Percentiles rank a stretch among this genome's conserved stretches.
phyloP scores from a whole-genome alignment of 2,329 filamentous ascomycete species.

The Cladophialophora carrionii region DNA sequence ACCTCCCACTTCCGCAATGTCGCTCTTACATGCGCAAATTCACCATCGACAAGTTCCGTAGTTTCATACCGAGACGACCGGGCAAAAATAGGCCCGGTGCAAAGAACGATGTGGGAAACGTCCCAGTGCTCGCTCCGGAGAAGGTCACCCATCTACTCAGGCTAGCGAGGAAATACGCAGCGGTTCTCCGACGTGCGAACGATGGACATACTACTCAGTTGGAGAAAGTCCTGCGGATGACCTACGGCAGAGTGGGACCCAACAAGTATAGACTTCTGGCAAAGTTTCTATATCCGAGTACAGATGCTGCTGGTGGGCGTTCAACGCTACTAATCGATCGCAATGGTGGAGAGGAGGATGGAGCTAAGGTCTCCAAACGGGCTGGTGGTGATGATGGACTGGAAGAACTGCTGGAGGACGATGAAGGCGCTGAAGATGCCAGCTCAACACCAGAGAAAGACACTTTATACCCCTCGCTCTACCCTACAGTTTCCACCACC shows the following conservation, averaged over 20 bases:
- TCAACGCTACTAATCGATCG: not conserved
- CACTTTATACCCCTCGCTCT: constrained; percentile 12
- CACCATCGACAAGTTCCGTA: constrained; percentile 54
- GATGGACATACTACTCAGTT: constrained; percentile 57
- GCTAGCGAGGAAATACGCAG: constrained; percentile 47
- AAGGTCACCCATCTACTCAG: constrained; percentile 27
- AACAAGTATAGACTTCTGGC: constrained; percentile 55
- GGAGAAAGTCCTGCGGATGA: constrained; percentile 56
- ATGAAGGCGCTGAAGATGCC: not conserved
- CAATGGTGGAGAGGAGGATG: not conserved
- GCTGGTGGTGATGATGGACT: not conserved
- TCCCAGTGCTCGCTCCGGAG: constrained; percentile 33
- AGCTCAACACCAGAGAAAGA: constrained; percentile 22
- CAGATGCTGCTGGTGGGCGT: not conserved
- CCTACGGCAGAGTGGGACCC: constrained; percentile 62
- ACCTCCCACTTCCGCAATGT: constrained; percentile 62
- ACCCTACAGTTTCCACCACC: not conserved
- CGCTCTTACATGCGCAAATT: constrained; percentile 55
- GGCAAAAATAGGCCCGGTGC: constrained; percentile 32
- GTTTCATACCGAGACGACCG: constrained; percentile 36
- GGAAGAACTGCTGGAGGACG: not conserved
- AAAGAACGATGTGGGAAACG: constrained; percentile 30
- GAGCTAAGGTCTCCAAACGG: not conserved
- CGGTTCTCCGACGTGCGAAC: constrained; percentile 57
- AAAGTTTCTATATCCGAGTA: constrained; percentile 39